A percentile compares a stretch with the other conserved stretches of the same genome.
Conservation (phyloP, 2,329 filamentous ascomycete species). For the Diaporthe nobilis region DNA sequence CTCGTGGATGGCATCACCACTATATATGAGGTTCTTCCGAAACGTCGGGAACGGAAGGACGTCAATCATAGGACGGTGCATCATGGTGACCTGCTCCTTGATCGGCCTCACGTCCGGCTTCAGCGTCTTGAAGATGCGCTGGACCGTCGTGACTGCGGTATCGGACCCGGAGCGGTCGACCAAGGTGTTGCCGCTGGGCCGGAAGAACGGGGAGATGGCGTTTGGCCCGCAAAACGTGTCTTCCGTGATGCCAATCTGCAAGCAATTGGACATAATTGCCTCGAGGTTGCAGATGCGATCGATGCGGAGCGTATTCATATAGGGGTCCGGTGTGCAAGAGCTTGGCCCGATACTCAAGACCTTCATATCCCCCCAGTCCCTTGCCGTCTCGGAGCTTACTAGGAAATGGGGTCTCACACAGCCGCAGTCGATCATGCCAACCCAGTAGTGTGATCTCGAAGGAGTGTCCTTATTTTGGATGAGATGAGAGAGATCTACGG, state of each 20-base stretch:
- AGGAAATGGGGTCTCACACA: slow-evolving; percentile 41
- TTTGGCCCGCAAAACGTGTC: slow-evolving; percentile 46
- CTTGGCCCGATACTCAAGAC: slow-evolving; percentile 41
- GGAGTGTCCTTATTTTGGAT: background rate
- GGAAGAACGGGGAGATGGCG: slow-evolving; percentile 49
- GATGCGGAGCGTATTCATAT: slow-evolving; percentile 47
- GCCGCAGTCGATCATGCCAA: slow-evolving; percentile 40
- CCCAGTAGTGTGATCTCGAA: background rate
- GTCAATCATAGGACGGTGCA: slow-evolving; percentile 47
- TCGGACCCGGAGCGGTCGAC: slow-evolving; percentile 34
- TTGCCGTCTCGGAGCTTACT: slow-evolving; percentile 24
- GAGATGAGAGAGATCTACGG: slow-evolving; percentile 24
- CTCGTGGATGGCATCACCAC: slow-evolving; percentile 41
- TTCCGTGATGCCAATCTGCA: slow-evolving; percentile 46
- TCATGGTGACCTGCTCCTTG: slow-evolving; percentile 44
- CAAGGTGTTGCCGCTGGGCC: slow-evolving; percentile 3
- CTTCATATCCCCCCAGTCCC: background rate
- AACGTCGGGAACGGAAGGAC: slow-evolving; percentile 48
- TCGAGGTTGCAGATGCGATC: slow-evolving; percentile 47
- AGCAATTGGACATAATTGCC: slow-evolving; percentile 43
- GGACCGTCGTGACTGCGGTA: slow-evolving; percentile 41
- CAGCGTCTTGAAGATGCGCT: slow-evolving; percentile 45
- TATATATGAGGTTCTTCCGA: slow-evolving; percentile 44
- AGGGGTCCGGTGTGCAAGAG: slow-evolving; percentile 45
- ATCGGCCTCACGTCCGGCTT: slow-evolving; percentile 47